phyloP scores from a whole-genome alignment of 2,329 filamentous ascomycete species.

The Curvularia spicifera region DNA sequence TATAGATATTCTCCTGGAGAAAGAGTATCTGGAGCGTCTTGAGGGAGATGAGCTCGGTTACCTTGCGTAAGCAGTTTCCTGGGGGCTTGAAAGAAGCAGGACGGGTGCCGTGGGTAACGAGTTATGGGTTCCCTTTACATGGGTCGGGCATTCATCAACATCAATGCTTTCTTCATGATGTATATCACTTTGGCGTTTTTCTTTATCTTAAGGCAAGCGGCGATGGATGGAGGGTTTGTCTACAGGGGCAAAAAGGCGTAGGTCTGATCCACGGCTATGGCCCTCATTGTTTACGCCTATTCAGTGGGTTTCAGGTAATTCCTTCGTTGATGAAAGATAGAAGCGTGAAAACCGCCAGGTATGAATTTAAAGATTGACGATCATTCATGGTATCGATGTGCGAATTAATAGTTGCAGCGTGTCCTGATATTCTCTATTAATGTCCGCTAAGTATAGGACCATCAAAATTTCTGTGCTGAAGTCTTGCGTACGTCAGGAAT shows the following conservation, averaged over 20 bases:
- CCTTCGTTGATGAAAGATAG: neutral
- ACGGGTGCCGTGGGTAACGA: constrained; percentile 10
- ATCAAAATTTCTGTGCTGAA: neutral
- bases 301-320: neutral
- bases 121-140: constrained; percentile 13
- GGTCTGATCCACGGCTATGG: neutral
- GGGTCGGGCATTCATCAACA: constrained; percentile 11
- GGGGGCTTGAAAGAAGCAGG: neutral
- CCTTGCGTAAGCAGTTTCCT: constrained; percentile 67
- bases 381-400: neutral
- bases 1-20: constrained; percentile 97
- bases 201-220: neutral
- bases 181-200: constrained; percentile 16
- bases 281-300: constrained; percentile 1
- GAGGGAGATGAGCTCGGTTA: constrained; percentile 96
- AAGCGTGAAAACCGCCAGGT: neutral
- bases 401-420: neutral
- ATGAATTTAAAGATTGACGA: neutral
- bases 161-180: constrained; percentile 6
- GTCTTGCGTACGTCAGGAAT: neutral
- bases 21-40: constrained; percentile 95
- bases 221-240: neutral
- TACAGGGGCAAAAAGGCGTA: neutral
- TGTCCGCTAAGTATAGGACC: neutral
- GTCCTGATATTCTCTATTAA: neutral